Conservation (phyloP, 768 basidiomycete species). For the Leccinum disarticulatum region DNA sequence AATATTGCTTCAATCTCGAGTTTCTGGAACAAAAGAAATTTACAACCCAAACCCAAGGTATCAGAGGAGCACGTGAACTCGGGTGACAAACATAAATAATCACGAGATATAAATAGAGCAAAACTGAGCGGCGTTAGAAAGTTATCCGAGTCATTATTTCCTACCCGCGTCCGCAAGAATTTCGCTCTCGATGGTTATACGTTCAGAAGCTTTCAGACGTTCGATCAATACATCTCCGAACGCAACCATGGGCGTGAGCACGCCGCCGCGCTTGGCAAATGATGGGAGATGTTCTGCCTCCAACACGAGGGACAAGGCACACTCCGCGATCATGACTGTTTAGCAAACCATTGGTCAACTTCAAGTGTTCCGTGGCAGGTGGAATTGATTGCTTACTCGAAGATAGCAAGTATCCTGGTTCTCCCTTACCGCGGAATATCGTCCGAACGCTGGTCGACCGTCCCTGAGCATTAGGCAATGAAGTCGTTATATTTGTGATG, state of each 20-base stretch:
- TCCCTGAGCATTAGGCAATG: slow-evolving; percentile 43
- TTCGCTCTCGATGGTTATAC: slow-evolving; percentile 56
- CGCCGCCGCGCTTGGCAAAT: slow-evolving; percentile 64
- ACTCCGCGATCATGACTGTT: slow-evolving; percentile 75
- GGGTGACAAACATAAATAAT: not conserved
- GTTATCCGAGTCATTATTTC: slow-evolving; percentile 1
- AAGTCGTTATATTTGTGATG: slow-evolving; percentile 70
- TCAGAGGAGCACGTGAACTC: not conserved
- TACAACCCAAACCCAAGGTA: not conserved
- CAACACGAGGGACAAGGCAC: slow-evolving; percentile 68
- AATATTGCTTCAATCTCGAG: not conserved
- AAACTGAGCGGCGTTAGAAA: not conserved
- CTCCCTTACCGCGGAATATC: slow-evolving; percentile 63
- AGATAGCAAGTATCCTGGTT: slow-evolving; percentile 62
- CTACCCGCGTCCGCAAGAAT: slow-evolving; percentile 14
- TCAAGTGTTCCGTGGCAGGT: not conserved
- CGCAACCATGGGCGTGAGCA: slow-evolving; percentile 82
- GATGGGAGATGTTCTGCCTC: slow-evolving; percentile 54
- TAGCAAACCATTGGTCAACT: slow-evolving; percentile 3
- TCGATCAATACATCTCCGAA: slow-evolving; percentile 75
- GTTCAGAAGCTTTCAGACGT: slow-evolving; percentile 58
- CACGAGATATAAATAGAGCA: not conserved
- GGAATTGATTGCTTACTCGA: slow-evolving; percentile 6
- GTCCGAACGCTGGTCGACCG: slow-evolving; percentile 52
- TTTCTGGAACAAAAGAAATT: not conserved